These are phyloP conservation scores for Periconia macrospinosa DNA, from an alignment of 2,329 filamentous ascomycete genomes.

Conservation along the genomic window DNA sequence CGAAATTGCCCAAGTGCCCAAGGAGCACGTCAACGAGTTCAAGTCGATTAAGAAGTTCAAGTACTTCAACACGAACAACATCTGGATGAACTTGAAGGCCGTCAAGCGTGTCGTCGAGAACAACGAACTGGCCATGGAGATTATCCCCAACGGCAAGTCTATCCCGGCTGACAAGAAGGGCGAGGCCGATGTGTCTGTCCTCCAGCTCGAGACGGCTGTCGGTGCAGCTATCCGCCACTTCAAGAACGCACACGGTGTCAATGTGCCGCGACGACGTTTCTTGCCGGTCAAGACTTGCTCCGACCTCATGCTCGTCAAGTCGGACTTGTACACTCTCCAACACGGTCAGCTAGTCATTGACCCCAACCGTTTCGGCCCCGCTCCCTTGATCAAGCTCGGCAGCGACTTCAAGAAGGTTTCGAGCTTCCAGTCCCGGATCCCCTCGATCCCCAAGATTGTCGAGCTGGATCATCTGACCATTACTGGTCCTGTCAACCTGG, in stretches of 20 bases:
- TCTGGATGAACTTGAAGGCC: slow-evolving; percentile 97
- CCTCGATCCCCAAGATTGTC: slow-evolving; percentile 86
- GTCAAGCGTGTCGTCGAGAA: slow-evolving; percentile 99
- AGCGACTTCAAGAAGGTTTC: slow-evolving; percentile 99
- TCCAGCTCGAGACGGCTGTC: slow-evolving; percentile 98
- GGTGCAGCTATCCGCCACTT: slow-evolving; percentile 99
- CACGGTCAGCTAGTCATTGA: slow-evolving; percentile 98
- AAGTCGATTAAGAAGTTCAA: slow-evolving; percentile 99
- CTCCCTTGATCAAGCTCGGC: slow-evolving; percentile 97
- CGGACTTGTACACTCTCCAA: slow-evolving; percentile 97
- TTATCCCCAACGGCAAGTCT: slow-evolving; percentile 98
- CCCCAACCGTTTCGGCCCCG: slow-evolving; percentile 92
- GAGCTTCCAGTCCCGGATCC: slow-evolving; percentile 86
- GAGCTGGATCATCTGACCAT: slow-evolving; percentile 96
- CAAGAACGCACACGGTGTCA: slow-evolving; percentile 97
- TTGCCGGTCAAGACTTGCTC: slow-evolving; percentile 99
- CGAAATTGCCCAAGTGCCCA: slow-evolving; percentile 98
- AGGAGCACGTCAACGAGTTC: slow-evolving; percentile 99
- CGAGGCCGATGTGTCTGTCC: slow-evolving; percentile 94
- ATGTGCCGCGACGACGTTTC: slow-evolving; percentile 96
- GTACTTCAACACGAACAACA: slow-evolving; percentile 99
- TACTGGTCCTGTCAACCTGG: slow-evolving; percentile 94
- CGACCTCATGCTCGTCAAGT: slow-evolving; percentile 99
- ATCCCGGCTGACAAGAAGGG: slow-evolving; percentile 99
- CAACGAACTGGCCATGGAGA: slow-evolving; percentile 98